Evolutionary conservation across 179 eudicot genomes (phyloP).

Genomic region (Drosera spatulata): DNA sequence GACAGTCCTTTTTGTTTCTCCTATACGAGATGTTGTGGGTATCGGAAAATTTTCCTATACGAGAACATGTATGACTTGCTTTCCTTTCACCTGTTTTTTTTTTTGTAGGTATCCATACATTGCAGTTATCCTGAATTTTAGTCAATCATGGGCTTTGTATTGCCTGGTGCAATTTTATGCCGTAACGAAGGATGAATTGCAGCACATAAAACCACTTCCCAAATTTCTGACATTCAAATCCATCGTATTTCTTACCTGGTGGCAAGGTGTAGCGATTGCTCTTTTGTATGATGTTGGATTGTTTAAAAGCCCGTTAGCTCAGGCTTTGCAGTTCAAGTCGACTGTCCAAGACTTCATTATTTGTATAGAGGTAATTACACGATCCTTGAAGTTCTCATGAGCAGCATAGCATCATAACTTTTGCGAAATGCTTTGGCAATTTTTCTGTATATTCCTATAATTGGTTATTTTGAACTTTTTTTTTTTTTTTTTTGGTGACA

Average conservation of each 20-base stretch:
- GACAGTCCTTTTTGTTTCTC: too few species aligned
- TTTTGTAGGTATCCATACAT: conserved; percentile 79
- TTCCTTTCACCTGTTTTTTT: neutral
- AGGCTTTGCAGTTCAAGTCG: conserved; percentile 81
- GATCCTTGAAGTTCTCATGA: neutral
- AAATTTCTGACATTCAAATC: conserved; percentile 95
- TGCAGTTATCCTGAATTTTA: conserved; percentile 89
- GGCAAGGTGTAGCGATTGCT: conserved; percentile 98
- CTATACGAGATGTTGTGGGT: too few species aligned
- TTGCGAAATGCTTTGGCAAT: too few species aligned
- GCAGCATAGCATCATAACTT: too few species aligned
- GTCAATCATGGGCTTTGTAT: conserved; percentile 98
- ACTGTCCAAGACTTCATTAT: conserved; percentile 93
- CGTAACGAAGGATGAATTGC: conserved; percentile 75
- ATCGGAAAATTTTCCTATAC: too few species aligned
- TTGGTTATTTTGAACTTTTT: too few species aligned
- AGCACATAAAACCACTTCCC: conserved; percentile 79
- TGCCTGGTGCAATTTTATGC: conserved; percentile 87
- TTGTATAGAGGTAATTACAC: conserved; percentile 80
- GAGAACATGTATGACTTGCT: neutral
- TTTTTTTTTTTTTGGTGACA: too few species aligned
- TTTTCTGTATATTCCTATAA: too few species aligned
- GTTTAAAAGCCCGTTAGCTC: conserved; percentile 88
- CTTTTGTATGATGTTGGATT: conserved; percentile 68
- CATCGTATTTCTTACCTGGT: conserved; percentile 97